A percentile compares a stretch with the other conserved stretches of the same genome.
Conservation (phyloP, 768 basidiomycete genomes). For the Psilocybe cubensis region DNA sequence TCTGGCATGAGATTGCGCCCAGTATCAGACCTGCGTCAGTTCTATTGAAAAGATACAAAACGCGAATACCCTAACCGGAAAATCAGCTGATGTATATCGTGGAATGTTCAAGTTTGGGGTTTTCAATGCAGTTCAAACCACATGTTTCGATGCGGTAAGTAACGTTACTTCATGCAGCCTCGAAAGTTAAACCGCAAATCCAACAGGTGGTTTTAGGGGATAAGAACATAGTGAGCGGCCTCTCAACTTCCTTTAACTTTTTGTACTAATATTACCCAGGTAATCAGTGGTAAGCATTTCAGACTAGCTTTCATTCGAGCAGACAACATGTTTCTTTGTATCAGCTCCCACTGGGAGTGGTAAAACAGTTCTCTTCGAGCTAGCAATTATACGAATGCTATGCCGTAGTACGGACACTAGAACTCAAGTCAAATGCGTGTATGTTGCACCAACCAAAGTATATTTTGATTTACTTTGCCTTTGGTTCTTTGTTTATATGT, state of each 20-base stretch:
- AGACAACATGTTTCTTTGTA: background rate
- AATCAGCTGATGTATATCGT: constrained; percentile 80
- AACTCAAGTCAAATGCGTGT: constrained; percentile 71
- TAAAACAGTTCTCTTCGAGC: constrained; percentile 94
- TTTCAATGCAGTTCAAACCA: constrained; percentile 92
- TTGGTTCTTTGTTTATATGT: background rate
- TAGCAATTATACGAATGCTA: constrained; percentile 82
- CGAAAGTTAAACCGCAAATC: background rate
- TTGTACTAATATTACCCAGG: constrained; percentile 41
- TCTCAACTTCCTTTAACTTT: background rate
- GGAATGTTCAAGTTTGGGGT: constrained; percentile 84
- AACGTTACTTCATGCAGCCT: background rate
- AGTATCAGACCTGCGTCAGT: constrained; percentile 75
- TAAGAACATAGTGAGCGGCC: constrained; percentile 63
- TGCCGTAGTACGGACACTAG: constrained; percentile 39
- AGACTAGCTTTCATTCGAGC: background rate
- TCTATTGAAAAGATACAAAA: background rate
- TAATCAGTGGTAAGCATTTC: constrained; percentile 62
- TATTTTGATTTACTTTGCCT: background rate
- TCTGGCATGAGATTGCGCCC: constrained; percentile 62
- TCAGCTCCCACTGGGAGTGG: constrained; percentile 95
- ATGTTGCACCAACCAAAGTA: constrained; percentile 94
- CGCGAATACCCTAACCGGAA: constrained; percentile 8
- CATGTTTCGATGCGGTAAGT: constrained; percentile 76
- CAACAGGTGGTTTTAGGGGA: constrained; percentile 58